These are phyloP conservation scores for Murraya paniculata DNA, from an alignment of 345 rosid genomes.

Conservation along the genomic window DNA sequence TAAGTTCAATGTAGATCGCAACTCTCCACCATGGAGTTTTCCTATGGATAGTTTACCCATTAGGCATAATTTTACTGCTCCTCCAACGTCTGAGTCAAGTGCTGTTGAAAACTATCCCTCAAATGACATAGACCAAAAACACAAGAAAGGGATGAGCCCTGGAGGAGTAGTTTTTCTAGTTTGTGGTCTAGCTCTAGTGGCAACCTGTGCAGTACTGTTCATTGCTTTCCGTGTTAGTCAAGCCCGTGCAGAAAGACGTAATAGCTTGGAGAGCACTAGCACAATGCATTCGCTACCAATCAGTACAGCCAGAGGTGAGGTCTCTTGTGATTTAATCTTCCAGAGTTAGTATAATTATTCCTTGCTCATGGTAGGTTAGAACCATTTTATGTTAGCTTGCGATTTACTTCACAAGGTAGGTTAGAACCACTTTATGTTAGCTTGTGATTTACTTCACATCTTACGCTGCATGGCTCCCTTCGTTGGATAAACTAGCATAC, in stretches of 20 bases:
- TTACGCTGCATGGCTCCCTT: not conserved
- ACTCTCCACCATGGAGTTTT: conserved; percentile 73
- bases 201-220: conserved; percentile 52
- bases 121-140: conserved; percentile 27
- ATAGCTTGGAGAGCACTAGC: conserved; percentile 35
- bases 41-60: conserved; percentile 50
- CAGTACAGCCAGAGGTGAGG: conserved; percentile 51
- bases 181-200: conserved; percentile 57
- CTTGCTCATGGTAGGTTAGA: not conserved
- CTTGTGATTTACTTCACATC: not conserved
- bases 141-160: conserved; percentile 55
- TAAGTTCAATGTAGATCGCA: conserved; percentile 47
- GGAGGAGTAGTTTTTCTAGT: conserved; percentile 54
- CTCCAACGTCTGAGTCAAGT: conserved; percentile 66
- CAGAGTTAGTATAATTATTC: too few relatives aligned
- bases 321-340: not conserved
- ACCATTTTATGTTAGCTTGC: not conserved
- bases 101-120: conserved; percentile 62
- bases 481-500: not conserved
- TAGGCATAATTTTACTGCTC: conserved; percentile 49
- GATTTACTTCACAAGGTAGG: not conserved
- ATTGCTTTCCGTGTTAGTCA: conserved; percentile 39
- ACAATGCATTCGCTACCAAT: conserved; percentile 42
- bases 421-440: too few relatives aligned
- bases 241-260: conserved; percentile 32